Base-by-base conservation (phyloP, 768 basidiomycete genomes). In the Serendipita indica region DNA sequence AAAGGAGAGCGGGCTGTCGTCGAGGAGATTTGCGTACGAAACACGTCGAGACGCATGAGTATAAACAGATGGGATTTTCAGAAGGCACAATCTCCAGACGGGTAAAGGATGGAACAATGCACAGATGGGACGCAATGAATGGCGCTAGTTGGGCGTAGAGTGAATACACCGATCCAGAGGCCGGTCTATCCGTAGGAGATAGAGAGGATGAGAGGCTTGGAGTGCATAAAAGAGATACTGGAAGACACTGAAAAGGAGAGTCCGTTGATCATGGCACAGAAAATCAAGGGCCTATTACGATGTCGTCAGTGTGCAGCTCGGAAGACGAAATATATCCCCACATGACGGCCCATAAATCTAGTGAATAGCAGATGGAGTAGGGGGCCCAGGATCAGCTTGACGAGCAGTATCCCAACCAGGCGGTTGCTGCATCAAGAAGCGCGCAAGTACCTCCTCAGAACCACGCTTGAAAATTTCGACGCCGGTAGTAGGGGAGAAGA, bases 391-490 rank as follows among this genome's bases (percentile, higher is more conserved):
- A 33, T 33, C 32, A n/a, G 20, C 22, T 7, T 30, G 25, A 30
- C 22, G 22, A n/a, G 49, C 32, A 18, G n/a, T 28, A 20, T 28
- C 20, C 10, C 49, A 20, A 10, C 10, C 30, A 4, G 49, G 32
- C 10, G 20, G 49, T 10, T 54, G 25, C 32, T 54, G 20, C 66
- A 79, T 84, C 72, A 91, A 72, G 70, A 93, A 91, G 49, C 86
- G 75, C 7, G 85, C 80, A 28, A 93, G 74, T 25, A 91, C 88
- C 64, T 92, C 86, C 68, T 93, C 89, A 1, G 89, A 90, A 13
- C 84, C 84, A 57, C 79, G 80, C 69, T 90, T 92, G 72, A 92
- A 90, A 37, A 86, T 65, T 60, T 93, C 90, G 2, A 92, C 82
- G 41, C 83, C 84, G 20, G 89, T 81, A 7, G 82, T 81, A 16